Conservation (phyloP, 1,284 basidiomycete species). For the Puccinia hordei region DNA sequence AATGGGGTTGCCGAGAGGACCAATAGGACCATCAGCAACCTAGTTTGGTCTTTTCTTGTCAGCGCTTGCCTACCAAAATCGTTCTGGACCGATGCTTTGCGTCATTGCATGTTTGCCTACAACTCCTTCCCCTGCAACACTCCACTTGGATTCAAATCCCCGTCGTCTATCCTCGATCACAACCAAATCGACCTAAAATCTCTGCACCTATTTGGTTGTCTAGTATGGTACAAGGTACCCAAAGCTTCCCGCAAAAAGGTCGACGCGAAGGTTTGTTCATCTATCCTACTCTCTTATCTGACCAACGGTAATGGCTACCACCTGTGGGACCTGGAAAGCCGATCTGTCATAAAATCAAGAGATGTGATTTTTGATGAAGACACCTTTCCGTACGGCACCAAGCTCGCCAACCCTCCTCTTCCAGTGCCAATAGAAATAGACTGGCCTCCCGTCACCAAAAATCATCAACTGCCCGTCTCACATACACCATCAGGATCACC, state of each 20-base stretch:
- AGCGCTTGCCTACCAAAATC: background rate
- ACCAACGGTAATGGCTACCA: background rate
- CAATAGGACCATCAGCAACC: no score
- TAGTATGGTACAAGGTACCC: slow-evolving; percentile 10
- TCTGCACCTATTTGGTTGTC: slow-evolving; percentile 16
- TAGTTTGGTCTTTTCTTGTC: no score
- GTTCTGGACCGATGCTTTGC: background rate
- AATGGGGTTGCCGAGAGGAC: no score
- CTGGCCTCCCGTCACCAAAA: background rate
- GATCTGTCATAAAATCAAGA: background rate
- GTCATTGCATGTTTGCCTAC: background rate
- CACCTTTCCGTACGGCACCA: slow-evolving; percentile 1
- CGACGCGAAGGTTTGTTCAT: background rate
- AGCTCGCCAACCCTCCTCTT: background rate
- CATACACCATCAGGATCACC: no score
- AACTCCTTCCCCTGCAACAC: slow-evolving; percentile 10
- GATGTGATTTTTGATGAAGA: slow-evolving; percentile 1
- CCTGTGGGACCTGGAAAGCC: background rate
- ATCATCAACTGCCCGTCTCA: background rate
- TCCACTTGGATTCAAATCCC: background rate
- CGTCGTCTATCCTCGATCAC: background rate
- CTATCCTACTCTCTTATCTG: background rate
- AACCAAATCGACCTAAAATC: background rate
- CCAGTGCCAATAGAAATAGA: background rate
- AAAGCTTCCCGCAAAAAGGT: background rate